Base-by-base conservation (phyloP, 345 rosid species). In the Melastoma malabathricum region DNA sequence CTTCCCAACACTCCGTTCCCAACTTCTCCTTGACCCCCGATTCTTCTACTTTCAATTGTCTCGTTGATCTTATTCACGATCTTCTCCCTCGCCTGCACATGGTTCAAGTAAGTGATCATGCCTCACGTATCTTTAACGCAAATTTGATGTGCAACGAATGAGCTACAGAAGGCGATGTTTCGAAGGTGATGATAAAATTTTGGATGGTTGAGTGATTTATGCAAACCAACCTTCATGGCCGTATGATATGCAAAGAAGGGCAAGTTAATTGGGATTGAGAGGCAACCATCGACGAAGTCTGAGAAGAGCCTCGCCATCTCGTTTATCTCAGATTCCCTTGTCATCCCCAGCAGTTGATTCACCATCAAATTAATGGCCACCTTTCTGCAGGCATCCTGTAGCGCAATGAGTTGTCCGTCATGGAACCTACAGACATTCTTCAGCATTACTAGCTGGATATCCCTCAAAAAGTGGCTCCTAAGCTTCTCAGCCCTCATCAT, bases 341-440 rank as follows among this genome's bases (percentile, higher is more conserved):
- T 74, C 53, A 72, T 77, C 17, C 89, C 89, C 9, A 88, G 64
- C 44, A 88, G 71, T 63, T 84, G 94, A 50, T 88, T 80, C 34
- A 84, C 86, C 94, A 88, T 84, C 6, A 82, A 77, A 68, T 80
- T 80, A 25, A 88, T 84, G 12, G 94, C 97, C 17, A 80, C 94
- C 97, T 78, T 82, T 63, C 97, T 82, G 48, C 97, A 82, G 43
- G 80, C 73, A 68, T 88, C 94, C 50, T 84, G 92, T 41, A 88
- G 94, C 29, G 62, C 66, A 18, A 88, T 61, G 41, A 73, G 71
- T 63, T 76, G 82, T 46, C 73, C 61, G 22, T 75, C 59, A n/a
- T 57, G 55, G 58, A 80, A 68, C 7, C 58, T 54, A 39, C 59
- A 62, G 34, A 82, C 43, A 1, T 74, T 76, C 45, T 64, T 73